Base-by-base conservation (phyloP, 106 monocot genomes). In the Platanthera zijinensis region DNA sequence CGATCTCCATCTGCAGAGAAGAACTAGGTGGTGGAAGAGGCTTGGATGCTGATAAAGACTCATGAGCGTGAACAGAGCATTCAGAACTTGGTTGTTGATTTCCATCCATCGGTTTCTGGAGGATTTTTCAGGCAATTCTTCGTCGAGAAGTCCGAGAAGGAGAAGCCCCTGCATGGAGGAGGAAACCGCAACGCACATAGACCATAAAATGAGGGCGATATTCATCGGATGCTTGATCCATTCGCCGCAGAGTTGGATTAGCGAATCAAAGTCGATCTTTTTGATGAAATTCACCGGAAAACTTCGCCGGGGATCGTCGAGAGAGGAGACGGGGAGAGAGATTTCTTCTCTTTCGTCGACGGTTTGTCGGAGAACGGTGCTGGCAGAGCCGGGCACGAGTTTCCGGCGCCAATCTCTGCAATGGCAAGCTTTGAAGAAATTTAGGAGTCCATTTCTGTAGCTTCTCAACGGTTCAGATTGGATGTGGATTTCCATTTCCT, bases 41-140 rank as follows among this genome's bases (percentile, higher is more conserved):
- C 73, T 80, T 8, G 85, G 88, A 45, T 88, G 85, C 22, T 85
- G 83, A 48, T 85, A 85, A 1, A 85, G 14, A 30, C 83, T 75
- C 85, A 85, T 83, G 8, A 88, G 74, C 6, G 85, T 83, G 81
- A 88, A 88, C 22, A 88, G 84, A 18, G 87, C 87, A 56, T 88
- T 88, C 57, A 88, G 84, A 25, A 87, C 48, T 52, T 87, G 86
- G 76, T 83, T 87, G 80, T 64, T 69, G 39, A 83, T 80, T 71
- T 87, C 86, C 9, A 80, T 80, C 86, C 86, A 87, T 8, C 48
- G 78, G 3, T 73, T 78, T 59, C 83, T 69, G n/a, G 63, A 69
- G 9, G 69, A 56, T 21, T 56, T 75, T 10, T 15, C 56, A 4
- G 85, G 85, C 75, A 82, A 64, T 46, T 75, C 75, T 47, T 59